Conservation (phyloP, 2,329 filamentous ascomycete genomes). For the Cladosporium phlei region DNA sequence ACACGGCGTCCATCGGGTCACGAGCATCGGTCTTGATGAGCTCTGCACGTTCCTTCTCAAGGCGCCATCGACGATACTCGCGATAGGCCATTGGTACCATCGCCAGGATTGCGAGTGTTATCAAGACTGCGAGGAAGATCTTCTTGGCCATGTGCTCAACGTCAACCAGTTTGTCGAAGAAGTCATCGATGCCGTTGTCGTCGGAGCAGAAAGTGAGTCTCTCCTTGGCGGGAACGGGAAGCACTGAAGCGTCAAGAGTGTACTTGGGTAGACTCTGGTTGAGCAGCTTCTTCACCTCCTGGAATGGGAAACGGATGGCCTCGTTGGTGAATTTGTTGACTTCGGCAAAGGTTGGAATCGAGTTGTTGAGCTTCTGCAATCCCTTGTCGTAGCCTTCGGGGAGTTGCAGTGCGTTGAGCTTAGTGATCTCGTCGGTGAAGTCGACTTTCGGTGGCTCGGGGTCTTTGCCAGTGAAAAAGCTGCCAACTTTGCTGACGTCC, state of each 20-base stretch:
- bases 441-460: slow-evolving; percentile 53
- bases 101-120: slow-evolving; percentile 64
- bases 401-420: slow-evolving; percentile 66
- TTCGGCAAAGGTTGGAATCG: slow-evolving; percentile 76
- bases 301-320: slow-evolving; percentile 73
- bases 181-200: slow-evolving; percentile 73
- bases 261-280: slow-evolving; percentile 68
- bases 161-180: slow-evolving; percentile 69
- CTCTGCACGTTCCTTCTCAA: slow-evolving; percentile 64
- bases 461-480: slow-evolving; percentile 37
- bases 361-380: slow-evolving; percentile 67
- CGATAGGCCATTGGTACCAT: slow-evolving; percentile 75
- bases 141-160: slow-evolving; percentile 65
- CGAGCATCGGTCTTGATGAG: slow-evolving; percentile 62
- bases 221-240: slow-evolving; percentile 81
- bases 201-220: slow-evolving; percentile 82
- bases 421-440: slow-evolving; percentile 58
- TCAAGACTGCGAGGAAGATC: slow-evolving; percentile 70
- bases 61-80: slow-evolving; percentile 72
- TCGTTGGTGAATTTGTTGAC: slow-evolving; percentile 76
- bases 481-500: slow-evolving; percentile 42
- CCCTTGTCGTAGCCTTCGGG: slow-evolving; percentile 63
- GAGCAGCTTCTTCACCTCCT: slow-evolving; percentile 69
- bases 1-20: slow-evolving; percentile 82
- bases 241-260: slow-evolving; percentile 69